Base-by-base conservation (phyloP, 306 rosid genomes). In the Fagus crenata region DNA sequence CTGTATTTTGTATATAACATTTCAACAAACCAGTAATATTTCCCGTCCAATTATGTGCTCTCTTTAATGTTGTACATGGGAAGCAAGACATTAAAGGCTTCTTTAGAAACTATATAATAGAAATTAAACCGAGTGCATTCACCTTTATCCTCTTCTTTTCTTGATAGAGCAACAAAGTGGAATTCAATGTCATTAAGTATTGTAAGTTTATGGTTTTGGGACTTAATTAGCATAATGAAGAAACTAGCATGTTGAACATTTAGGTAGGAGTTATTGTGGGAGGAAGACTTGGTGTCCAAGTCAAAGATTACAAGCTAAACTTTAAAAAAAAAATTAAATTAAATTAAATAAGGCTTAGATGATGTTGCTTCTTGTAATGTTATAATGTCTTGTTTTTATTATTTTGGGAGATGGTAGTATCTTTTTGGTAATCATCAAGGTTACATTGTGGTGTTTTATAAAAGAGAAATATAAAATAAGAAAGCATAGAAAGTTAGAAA, bases 1-100 rank as follows among this genome's bases (percentile, higher is more conserved):
- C 61, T 39, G 37, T 22, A 6, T 60, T 67, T 61, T 84, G 81
- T 75, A 72, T 35, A 79, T 64, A 71, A n/a, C 54, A 69, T 78
- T 60, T 54, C 63, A 69, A 71, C 73, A 40, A 67, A 61, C 71
- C 14, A 15, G 11, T 59, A 58, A 59, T 8, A 4, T 31, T 11
- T 7, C 5, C 15, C 65, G 3, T 59, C 37, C 65, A 9, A 31
- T 59, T 59, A 32, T 12, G 4, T 59, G 2, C 65, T 28, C 33
- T 59, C 35, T 39, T 39, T 39, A 3, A 28, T 65, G 31, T 36
- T 37, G 31, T 65, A 6, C 49, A 18, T 6, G 70, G 22, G 49
- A 7, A 39, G 71, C 31, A 39, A 65, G 46, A 39, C 41, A 37
- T 37, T 36, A 15, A 39, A 65, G 40, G 71, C 49, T 39, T 65